Conservation (phyloP, 345 rosid species). For the Durio zibethinus region DNA sequence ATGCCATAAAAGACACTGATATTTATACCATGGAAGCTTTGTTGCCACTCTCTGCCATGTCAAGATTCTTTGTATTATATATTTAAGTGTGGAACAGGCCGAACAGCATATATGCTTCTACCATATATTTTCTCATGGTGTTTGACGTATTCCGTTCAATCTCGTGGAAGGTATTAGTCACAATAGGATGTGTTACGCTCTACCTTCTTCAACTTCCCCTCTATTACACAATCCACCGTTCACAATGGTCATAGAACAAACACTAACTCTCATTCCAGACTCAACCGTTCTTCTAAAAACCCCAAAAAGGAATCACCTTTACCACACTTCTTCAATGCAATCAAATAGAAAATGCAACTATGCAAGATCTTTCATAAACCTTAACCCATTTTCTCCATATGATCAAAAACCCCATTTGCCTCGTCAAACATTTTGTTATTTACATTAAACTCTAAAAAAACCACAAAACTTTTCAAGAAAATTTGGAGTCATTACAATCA, state of each 20-base stretch:
- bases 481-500: conserved; percentile 24
- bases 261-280: conserved; percentile 44
- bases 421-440: conserved; percentile 59
- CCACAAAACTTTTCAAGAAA: conserved; percentile 54
- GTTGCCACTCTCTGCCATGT: too few species aligned
- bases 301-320: conserved; percentile 44
- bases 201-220: conserved; percentile 52
- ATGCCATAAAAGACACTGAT: too few species aligned
- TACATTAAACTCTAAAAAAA: conserved; percentile 63
- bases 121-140: too few species aligned
- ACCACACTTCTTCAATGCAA: conserved; percentile 56
- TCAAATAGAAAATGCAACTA: conserved; percentile 60
- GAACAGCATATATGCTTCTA: too few species aligned
- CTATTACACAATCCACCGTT: conserved; percentile 60
- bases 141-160: too few species aligned
- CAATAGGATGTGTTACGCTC: neutral
- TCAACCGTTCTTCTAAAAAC: conserved; percentile 52
- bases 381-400: conserved; percentile 44
- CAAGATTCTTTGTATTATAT: too few species aligned
- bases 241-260: conserved; percentile 65
- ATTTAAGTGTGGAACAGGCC: too few species aligned
- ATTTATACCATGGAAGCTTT: too few species aligned
- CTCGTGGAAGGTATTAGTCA: too few species aligned
- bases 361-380: conserved; percentile 73
- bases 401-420: conserved; percentile 51